Evolutionary conservation across 345 rosid species (phyloP), one percentile per base, ranked within the genome.

Genomic region (Eucalyptus brandiana): DNA sequence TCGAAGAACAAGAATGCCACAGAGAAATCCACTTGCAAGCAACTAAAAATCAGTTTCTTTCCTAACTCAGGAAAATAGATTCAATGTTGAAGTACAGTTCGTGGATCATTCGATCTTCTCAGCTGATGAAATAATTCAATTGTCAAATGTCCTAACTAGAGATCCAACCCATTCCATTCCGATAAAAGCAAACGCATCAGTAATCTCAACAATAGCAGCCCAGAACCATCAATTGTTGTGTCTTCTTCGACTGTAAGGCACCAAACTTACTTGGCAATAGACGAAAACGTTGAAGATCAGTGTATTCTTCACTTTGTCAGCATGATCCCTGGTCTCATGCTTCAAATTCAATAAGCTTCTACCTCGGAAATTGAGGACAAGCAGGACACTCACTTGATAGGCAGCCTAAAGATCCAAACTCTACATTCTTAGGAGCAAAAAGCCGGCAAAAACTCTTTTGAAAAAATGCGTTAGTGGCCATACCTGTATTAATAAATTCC

Each of bases 401-500:
- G 92, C 4, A 89, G 99, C 99, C 99, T 98, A 93, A 88, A 62
- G 86, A 83, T 90, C 86, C 72, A 87, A 86, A 88, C 83, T 86
- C 48, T 19, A 53, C n/a, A 53, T 34, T 2, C 1, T 50, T 1
- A 76, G 86, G 45, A 88, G 45, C 81, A 85, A 87, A n/a, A 37
- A 62, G 42, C 49, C n/a, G 0, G 5, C 34, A 28, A 48, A n/a
- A 58, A 85, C 87, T 42, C 48, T 30, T 28, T 81, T 60, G 23
- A 15, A 88, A 48, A 42, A 37, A 45, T 34, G 58, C 2, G 49
- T 40, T 50, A 58, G 88, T 72, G 40, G 51, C 48, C 87, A 23
- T 93, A 96, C 99, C 97, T 98, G 99, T 89, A 98, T 87, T 37
- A 97, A 89, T 92, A 98, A 93, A 95, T 98, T 98, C 91, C 99